Base-by-base conservation (phyloP, 2,329 filamentous ascomycete genomes). In the Colletotrichum sp. region DNA sequence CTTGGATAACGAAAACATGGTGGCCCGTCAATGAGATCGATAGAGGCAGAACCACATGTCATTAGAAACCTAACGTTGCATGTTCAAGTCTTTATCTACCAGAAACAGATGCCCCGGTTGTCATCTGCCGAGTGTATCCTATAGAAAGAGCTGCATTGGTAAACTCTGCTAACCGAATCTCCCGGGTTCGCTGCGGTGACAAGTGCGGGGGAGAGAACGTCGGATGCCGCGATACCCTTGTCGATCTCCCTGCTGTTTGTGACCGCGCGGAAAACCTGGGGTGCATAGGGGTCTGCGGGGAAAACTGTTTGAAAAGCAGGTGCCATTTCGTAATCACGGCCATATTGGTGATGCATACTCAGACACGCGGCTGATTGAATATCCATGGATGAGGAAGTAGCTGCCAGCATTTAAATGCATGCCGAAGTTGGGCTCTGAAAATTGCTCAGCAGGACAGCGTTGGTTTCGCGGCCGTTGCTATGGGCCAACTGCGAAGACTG, bases 401-500 rank as follows among this genome's bases (percentile, higher is more conserved):
- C 43, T 48, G 43, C n/a, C 43, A 48, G 43, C 2, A 21, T 21
- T 21, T 4, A 5, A 7, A 4, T 12, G 12, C 18, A 13, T 13
- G n/a, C 18, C 3, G 0, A 52, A 52, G n/a, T 0, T 52, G 43
- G 43, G 10, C 0, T 1, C 43, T 52, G 43, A 1, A 52, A 0
- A 1, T 21, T 7, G n/a, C 10, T 21, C n/a, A 0, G n/a, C n/a
- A 21, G 43, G 0, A 52, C n/a, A 0, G n/a, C n/a, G n/a, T 21
- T 0, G 10, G 6, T 0, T 52, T 0, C 21, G 43, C 43, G 10
- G 43, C 0, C 1, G 43, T 48, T 21, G 43, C 18, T 1, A 7
- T 52, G n/a, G n/a, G n/a, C n/a, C 43, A 48, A 4, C n/a, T 0
- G 13, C 0, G 6, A n/a, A 48, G 0, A 13, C 43, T 48, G n/a